Conservation (phyloP, 1,139 yeast genomes). For the Geotrichum phurueaensis region DNA sequence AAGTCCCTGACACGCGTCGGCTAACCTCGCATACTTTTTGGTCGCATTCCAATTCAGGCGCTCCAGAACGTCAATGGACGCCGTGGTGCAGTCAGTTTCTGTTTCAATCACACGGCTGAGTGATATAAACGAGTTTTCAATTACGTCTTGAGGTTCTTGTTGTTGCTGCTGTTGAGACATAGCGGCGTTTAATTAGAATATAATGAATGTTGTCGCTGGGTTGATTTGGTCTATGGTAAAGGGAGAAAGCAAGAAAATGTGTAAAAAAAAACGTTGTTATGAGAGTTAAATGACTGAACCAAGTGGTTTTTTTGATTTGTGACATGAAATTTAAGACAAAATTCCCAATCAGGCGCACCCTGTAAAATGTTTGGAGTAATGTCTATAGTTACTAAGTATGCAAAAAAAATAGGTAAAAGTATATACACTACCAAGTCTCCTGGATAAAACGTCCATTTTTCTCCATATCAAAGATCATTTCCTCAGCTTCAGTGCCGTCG, state of each 20-base stretch:
- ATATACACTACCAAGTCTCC: constrained; percentile 71
- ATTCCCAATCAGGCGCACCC: background rate
- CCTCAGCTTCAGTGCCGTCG: constrained; percentile 45
- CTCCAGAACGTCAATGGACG: constrained; percentile 33
- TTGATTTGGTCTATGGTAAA: background rate
- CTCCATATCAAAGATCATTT: constrained; percentile 56
- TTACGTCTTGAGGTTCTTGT: constrained; percentile 5
- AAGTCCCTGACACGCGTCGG: constrained; percentile 28
- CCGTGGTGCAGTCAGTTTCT: constrained; percentile 32
- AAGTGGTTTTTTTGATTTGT: background rate
- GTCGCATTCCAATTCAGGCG: constrained; percentile 31
- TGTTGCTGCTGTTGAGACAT: background rate
- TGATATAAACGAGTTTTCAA: constrained; percentile 21
- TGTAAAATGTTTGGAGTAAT: background rate
- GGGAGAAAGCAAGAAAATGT: background rate
- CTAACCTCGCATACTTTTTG: constrained; percentile 28
- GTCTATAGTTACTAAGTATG: background rate
- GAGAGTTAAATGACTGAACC: background rate
- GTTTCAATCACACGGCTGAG: constrained; percentile 30
- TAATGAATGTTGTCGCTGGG: background rate
- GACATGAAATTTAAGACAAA: background rate
- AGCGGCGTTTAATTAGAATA: background rate
- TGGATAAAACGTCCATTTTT: constrained; percentile 65
- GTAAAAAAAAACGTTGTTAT: background rate
- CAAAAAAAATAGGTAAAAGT: background rate